Base-by-base conservation (phyloP, 305 asterid species). In the Fraxinus nigra region DNA sequence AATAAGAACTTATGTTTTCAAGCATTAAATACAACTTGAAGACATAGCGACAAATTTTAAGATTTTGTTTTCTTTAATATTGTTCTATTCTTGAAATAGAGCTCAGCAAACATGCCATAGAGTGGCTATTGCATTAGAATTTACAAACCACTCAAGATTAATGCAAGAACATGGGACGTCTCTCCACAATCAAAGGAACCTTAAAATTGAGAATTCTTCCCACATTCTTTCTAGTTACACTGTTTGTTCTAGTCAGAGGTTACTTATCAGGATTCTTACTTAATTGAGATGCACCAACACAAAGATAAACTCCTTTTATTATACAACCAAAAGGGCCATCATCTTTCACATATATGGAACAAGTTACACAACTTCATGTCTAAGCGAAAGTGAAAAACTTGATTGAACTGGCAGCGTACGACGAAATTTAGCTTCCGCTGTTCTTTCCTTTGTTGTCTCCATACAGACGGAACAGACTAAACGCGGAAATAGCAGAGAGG, bases 391-490 rank as follows among this genome's bases (percentile, higher is more conserved):
- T 2, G 32, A 4, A 34, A 6, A 35, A 9, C 46, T 80, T 13
- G 78, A 56, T 33, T 8, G 32, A 22, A 22, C 59, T 83, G 18
- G 40, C 48, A 37, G 24, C 30, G 24, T 46, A 59, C 18, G 4
- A 34, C 67, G 77, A 76, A 40, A 32, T 74, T 83, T 82, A 88
- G 78, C 88, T 81, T n/a, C 81, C 85, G 30, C 82, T 81, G 81
- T 72, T 85, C 90, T 91, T 92, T 35, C 70, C 89, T 79, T 92
- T 91, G 72, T 84, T 85, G 72, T 82, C 91, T 20, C 93, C 98
- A 3, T 96, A 96, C 90, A 96, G 77, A 59, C 99, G 98, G 72
- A 96, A 96, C 38, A 96, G 95, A 85, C 97, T 89, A 48, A 93
- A 96, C 1, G 98, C 95, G 0, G 99, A 96, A 16, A 96, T 82